These are phyloP conservation scores for Spongispora temasekensis DNA, from an alignment of 1,284 basidiomycete species.

Conservation along the genomic window DNA sequence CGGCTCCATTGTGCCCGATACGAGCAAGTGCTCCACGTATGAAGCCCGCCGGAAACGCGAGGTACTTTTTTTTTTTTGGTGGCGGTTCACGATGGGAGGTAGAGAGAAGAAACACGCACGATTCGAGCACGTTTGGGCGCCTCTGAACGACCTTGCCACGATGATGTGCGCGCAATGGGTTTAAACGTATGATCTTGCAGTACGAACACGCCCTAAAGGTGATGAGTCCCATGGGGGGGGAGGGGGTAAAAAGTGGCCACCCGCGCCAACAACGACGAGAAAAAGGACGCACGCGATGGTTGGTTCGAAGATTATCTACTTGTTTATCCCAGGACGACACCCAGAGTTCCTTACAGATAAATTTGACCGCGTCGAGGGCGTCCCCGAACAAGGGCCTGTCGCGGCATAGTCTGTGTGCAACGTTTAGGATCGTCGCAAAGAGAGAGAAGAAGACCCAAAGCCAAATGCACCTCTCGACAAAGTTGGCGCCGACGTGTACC, in stretches of 20 bases:
- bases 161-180: constrained; percentile 78
- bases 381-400: constrained; percentile 77
- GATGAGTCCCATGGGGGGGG: neutral
- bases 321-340: constrained; percentile 87
- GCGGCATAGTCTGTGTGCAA: constrained; percentile 60
- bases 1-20: constrained; percentile 74
- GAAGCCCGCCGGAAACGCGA: constrained; percentile 77
- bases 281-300: constrained; percentile 72
- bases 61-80: constrained; percentile 60
- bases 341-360: constrained; percentile 97
- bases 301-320: constrained; percentile 93
- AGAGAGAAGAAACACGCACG: constrained; percentile 44
- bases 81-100: neutral
- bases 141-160: constrained; percentile 73
- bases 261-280: neutral
- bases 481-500: constrained; percentile 82
- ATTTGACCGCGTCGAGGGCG: constrained; percentile 91
- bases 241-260: too few relatives aligned
- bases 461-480: constrained; percentile 77
- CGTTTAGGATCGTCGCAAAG: neutral
- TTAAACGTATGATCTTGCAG: constrained; percentile 91
- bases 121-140: constrained; percentile 72
- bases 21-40: constrained; percentile 80
- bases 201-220: constrained; percentile 79
- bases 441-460: neutral